Base-by-base conservation (phyloP, 164 flowering plant genomes). In the Magnolia officinalis region DNA sequence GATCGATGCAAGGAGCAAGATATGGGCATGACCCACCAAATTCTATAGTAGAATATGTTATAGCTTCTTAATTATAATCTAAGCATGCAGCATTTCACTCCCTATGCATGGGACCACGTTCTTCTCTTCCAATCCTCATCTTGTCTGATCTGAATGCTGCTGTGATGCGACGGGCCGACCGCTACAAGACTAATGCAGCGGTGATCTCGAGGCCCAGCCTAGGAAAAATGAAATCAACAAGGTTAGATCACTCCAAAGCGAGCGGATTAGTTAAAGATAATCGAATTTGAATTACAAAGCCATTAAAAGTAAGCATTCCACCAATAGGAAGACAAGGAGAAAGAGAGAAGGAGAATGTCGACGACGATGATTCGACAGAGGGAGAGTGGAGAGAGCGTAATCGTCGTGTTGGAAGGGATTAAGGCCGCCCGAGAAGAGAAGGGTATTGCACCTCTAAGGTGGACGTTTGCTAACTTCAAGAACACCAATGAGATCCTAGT, bases 381-480 rank as follows among this genome's bases (percentile, higher is more conserved):
- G 55, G 74, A 63, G 50, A 65, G 63, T 63, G 74, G 74, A 55
- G 78, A 79, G 70, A 79, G 55, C 9, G 80, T 79, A 51, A 51
- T 82, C 24, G 84, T 77, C 11, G 82, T 77, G 74, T 72, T 79
- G 68, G 84, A 82, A n/a, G 84, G 84, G 1, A 9, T 68, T 29
- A 82, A 79, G 63, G 78, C 75, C 4, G 74, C 78, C 59, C 21
- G 1, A 61, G 63, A 76, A 2, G 77, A 82, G 59, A 77, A 52
- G n/a, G 80, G 83, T 21, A 31, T 71, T 21, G 81, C 85, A 0
- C 73, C 85, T 0, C 78, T 78, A 2, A 8, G 37, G 5, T 77
- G 78, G 78, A 79, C 79, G 11, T 68, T 76, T n/a, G 73, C 65
- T 13, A 74, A 73, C 21, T 29, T 67, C 14, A 16, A 14, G 14